These are phyloP conservation scores for Schizopora paradoxa DNA, from an alignment of 1,284 basidiomycete species.

Conservation along the genomic window DNA sequence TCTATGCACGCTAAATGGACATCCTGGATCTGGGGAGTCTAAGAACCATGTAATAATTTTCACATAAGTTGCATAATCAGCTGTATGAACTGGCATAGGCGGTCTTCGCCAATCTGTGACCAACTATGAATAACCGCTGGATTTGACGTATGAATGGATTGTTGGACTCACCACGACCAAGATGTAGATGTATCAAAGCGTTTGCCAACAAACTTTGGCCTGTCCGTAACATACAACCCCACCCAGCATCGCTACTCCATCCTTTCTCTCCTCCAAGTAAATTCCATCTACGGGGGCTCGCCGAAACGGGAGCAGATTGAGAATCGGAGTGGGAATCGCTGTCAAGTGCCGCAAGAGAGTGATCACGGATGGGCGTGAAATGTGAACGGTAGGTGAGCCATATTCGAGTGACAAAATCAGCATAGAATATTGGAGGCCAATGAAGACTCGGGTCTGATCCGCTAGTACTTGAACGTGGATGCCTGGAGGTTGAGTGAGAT, in stretches of 20 bases:
- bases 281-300: slow-evolving; percentile 39
- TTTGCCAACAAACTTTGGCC: slow-evolving; percentile 93
- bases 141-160: background rate
- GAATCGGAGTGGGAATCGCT: slow-evolving; percentile 24
- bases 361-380: slow-evolving; percentile 78
- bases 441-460: slow-evolving; percentile 40
- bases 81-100: slow-evolving; percentile 49
- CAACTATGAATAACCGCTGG: background rate
- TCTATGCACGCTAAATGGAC: slow-evolving; percentile 93
- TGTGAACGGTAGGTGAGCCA: slow-evolving; percentile 94
- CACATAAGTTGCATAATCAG: slow-evolving; percentile 72
- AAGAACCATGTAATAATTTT: slow-evolving; percentile 93
- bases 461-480: slow-evolving; percentile 26
- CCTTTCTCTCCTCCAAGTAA: slow-evolving; percentile 62
- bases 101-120: slow-evolving; percentile 77
- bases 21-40: slow-evolving; percentile 83
- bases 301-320: slow-evolving; percentile 32
- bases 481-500: slow-evolving; percentile 32
- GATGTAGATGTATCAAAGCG: slow-evolving; percentile 75
- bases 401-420: slow-evolving; percentile 84
- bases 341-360: slow-evolving; percentile 49
- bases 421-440: slow-evolving; percentile 81
- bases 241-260: slow-evolving; percentile 91
- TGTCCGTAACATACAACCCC: slow-evolving; percentile 97
- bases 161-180: slow-evolving; percentile 71